These are phyloP conservation scores for Clausena lansium DNA, from an alignment of 345 rosid genomes.

Conservation along the genomic window DNA sequence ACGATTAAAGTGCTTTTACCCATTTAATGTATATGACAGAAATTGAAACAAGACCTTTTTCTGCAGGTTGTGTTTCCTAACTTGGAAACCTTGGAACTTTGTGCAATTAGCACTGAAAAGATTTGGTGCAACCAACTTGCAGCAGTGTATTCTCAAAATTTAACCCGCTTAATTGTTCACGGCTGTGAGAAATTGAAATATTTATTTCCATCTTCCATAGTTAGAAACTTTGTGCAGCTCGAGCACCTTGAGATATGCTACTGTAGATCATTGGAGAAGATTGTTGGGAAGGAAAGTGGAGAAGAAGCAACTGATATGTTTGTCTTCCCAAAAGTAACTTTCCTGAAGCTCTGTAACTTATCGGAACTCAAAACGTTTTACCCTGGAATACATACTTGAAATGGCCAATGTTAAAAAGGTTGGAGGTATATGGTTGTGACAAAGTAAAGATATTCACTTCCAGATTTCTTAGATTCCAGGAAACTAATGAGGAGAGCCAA, in stretches of 20 bases:
- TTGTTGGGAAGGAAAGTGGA: neutral
- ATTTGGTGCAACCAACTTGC: constrained; percentile 20
- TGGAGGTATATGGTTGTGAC: constrained; percentile 9
- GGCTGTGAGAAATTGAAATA: constrained; percentile 1
- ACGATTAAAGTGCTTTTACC: neutral
- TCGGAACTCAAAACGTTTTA: constrained; percentile 4
- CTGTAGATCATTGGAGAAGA: constrained; percentile 3
- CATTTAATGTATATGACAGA: neutral
- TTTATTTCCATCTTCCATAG: constrained; percentile 17
- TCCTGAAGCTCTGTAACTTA: neutral
- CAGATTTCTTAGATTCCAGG: neutral
- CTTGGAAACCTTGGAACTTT: constrained; percentile 10
- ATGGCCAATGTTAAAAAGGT: constrained; percentile 1
- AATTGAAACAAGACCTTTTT: neutral
- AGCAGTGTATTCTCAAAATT: constrained; percentile 12
- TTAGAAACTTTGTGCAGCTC: constrained; percentile 12
- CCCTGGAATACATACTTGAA: neutral
- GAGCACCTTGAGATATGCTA: neutral
- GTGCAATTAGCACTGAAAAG: constrained; percentile 11
- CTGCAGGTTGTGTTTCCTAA: constrained; percentile 25
- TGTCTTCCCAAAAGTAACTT: constrained; percentile 1
- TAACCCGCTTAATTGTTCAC: neutral
- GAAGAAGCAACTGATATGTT: neutral
- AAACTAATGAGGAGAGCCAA: neutral
- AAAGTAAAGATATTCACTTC: neutral